Conservation (phyloP, 1,284 basidiomycete genomes). For the Malassezia sp. region DNA sequence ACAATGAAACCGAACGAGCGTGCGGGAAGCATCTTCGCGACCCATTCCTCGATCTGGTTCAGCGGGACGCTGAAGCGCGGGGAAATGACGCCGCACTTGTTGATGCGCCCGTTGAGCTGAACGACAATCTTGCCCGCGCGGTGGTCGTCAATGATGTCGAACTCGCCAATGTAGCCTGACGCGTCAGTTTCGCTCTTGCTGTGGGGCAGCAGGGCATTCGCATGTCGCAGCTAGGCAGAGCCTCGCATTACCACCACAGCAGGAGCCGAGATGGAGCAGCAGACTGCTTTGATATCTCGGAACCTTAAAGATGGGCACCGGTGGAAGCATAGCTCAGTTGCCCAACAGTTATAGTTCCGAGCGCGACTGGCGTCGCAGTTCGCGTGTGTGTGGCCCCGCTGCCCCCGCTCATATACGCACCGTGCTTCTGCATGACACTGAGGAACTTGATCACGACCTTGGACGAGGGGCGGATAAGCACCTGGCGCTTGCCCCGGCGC, state of each 20-base stretch:
- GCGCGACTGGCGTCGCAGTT: not conserved
- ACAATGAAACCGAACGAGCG: conserved; percentile 96
- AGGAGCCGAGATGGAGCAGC: no score
- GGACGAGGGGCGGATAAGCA: conserved; percentile 44
- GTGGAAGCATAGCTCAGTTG: conserved; percentile 29
- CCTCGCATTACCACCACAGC: no score
- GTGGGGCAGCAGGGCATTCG: no score
- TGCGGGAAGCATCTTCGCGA: conserved; percentile 47
- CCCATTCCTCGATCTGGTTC: conserved; percentile 79
- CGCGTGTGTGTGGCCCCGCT: not conserved
- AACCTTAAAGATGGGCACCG: conserved; percentile 45
- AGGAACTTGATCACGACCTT: conserved; percentile 48
- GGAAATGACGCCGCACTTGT: conserved; percentile 95
- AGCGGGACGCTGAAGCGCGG: conserved; percentile 95
- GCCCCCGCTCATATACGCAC: conserved; percentile 25
- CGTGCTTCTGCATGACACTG: conserved; percentile 46
- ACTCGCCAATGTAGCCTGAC: conserved; percentile 96
- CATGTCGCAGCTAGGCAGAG: no score
- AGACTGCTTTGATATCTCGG: conserved; percentile 34
- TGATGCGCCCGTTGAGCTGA: conserved; percentile 93
- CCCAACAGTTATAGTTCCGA: conserved; percentile 47
- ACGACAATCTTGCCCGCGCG: conserved; percentile 96
- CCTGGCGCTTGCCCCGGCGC: conserved; percentile 47
- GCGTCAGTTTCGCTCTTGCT: conserved; percentile 9
- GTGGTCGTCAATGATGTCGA: conserved; percentile 98